A percentile compares a stretch with the other conserved stretches of the same genome.
phyloP scores from a whole-genome alignment of 306 rosid species.

The Mimosa pudica region DNA sequence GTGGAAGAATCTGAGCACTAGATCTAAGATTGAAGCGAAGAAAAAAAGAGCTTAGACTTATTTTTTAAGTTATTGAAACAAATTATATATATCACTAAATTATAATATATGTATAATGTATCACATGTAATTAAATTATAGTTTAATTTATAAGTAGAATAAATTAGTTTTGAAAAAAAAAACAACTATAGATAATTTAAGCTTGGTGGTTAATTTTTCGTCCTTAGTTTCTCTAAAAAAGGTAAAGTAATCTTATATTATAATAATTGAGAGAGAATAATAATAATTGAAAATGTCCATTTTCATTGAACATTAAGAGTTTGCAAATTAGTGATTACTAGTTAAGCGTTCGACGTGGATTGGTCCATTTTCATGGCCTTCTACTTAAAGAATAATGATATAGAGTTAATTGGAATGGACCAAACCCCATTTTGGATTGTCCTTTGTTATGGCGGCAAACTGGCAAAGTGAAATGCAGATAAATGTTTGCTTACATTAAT shows the following conservation, averaged over 20 bases:
- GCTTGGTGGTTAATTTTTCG: no score
- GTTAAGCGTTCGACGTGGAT: conserved; percentile 16
- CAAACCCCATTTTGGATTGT: conserved; percentile 34
- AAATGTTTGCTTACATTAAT: no score
- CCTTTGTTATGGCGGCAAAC: conserved; percentile 12
- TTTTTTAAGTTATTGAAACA: no score
- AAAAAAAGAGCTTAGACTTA: neutral
- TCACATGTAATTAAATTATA: no score
- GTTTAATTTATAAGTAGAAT: no score
- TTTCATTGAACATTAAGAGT: neutral
- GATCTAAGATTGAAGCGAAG: conserved; percentile 37
- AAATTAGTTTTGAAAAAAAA: no score
- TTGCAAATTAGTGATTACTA: conserved; percentile 3
- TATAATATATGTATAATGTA: no score
- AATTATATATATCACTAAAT: no score
- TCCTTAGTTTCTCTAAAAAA: no score
- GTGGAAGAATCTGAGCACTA: conserved; percentile 36
- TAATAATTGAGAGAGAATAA: neutral
- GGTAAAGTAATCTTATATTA: no score
- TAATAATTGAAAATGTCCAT: conserved; percentile 24
- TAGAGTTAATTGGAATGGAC: neutral
- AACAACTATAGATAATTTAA: no score
- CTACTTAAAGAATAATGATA: neutral
- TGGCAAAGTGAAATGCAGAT: conserved; percentile 16
- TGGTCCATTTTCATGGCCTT: conserved; percentile 5